Base-by-base conservation (phyloP, 1,284 basidiomycete genomes). In the Ustilago hordei region DNA sequence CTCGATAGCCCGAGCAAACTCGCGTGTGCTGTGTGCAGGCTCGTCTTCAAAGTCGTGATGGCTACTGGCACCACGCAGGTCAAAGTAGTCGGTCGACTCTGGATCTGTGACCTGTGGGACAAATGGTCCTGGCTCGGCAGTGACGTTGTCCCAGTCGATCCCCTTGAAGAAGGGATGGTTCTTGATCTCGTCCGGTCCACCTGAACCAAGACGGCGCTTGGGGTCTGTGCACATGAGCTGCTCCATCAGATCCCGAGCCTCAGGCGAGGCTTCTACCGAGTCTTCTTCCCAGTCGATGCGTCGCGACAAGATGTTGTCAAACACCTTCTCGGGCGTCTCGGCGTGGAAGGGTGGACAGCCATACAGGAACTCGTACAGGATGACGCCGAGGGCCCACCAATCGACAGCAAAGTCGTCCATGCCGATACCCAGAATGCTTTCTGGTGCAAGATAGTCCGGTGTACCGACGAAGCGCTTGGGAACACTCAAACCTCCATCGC, bases 301-400 rank as follows among this genome's bases (percentile, higher is more conserved):
- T 13, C 95, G 92, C n/a, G 95, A 98, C 17, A 99, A 89, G 82
- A 99, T 98, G 86, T 98, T 99, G 88, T 98, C 95, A 83, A 99
- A 99, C 5, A 99, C 95, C 87, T 94, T 94, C 86, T 98, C 95
- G 0, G 96, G 95, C 9, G 93, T 93, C 70, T 97, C 94, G 55
- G 94, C 96, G 82, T 99, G 95, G 90, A 99, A 99, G 0, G 97
- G 97, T 36, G 97, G 97, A 45, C 95, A 91, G 3, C 97, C 95
- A 81, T 96, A 99, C 39, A 99, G 87, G 87, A 99, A 99, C 88
- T 99, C 96, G 87, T 99, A 99, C 34, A 95, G 93, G 82, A 99
- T 97, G 53, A 98, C 95, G 71, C 97, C 97, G 39, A 99, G 90
- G 15, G 97, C 97, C 97, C 97, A 99, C 95, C 97, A 99, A 88